Evolutionary conservation across 2,329 filamentous ascomycete genomes (phyloP).

Genomic region (Botrytis squamosa): DNA sequence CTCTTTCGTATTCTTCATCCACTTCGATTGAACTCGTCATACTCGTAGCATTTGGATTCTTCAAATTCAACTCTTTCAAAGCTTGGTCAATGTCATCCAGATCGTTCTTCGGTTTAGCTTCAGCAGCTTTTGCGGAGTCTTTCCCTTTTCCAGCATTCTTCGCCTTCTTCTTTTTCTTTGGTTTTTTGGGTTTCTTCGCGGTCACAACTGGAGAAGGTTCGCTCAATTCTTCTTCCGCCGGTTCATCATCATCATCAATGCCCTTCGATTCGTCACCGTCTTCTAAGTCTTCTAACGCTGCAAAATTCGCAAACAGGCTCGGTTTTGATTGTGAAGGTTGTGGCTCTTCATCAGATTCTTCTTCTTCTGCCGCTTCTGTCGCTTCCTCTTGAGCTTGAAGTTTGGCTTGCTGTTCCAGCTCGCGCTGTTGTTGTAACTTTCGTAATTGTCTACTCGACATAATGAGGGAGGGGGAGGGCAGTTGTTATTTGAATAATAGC

Average conservation of each 20-base stretch:
- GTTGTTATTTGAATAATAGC: background rate
- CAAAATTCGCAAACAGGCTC: constrained; percentile 55
- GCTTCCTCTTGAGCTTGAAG: constrained; percentile 29
- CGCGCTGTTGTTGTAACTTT: constrained; percentile 40
- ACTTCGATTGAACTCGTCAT: constrained; percentile 33
- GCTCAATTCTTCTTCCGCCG: constrained; percentile 36
- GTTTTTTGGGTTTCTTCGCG: constrained; percentile 53
- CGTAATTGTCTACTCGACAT: constrained; percentile 41
- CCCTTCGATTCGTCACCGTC: constrained; percentile 39
- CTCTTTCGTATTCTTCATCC: constrained; percentile 43
- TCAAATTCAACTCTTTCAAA: constrained; percentile 56
- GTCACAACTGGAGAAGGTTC: constrained; percentile 33
- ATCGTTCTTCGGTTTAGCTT: constrained; percentile 36
- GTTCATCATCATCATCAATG: constrained; percentile 37
- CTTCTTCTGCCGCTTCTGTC: constrained; percentile 29
- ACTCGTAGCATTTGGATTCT: constrained; percentile 30
- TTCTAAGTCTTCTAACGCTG: constrained; percentile 44
- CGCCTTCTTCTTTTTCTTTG: constrained; percentile 48
- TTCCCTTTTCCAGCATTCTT: constrained; percentile 31
- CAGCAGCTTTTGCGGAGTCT: constrained; percentile 21
- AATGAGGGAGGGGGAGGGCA: constrained; percentile 1
- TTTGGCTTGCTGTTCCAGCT: constrained; percentile 34
- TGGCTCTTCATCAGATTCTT: constrained; percentile 36
- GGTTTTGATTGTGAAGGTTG: constrained; percentile 42
- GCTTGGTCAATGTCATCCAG: constrained; percentile 68